Conservation (phyloP, 1,139 yeast species). For the Kazachstania sp. region DNA sequence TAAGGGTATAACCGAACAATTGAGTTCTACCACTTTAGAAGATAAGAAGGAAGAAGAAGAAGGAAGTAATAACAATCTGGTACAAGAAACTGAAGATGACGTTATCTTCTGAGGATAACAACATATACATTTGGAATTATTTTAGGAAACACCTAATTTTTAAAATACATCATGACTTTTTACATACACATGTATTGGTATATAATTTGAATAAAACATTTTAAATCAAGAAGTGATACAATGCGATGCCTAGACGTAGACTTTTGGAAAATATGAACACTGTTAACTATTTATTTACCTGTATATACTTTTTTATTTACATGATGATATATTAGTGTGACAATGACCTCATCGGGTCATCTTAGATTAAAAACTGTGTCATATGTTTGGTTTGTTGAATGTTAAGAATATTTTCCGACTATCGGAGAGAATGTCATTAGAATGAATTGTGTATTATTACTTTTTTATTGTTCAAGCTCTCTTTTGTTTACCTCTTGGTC, state of each 20-base stretch:
- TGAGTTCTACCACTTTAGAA: constrained; percentile 8
- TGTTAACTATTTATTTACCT: neutral
- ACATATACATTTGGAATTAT: neutral
- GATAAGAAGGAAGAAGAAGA: constrained; percentile 10
- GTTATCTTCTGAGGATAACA: constrained; percentile 35
- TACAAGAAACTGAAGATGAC: constrained; percentile 41
- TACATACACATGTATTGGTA: neutral
- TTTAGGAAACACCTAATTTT: neutral
- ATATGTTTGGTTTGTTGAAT: too few species aligned
- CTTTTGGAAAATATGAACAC: neutral
- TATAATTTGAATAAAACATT: neutral
- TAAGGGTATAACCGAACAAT: constrained; percentile 14
- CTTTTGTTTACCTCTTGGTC: constrained; percentile 50
- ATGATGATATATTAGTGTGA: neutral
- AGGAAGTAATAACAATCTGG: constrained; percentile 27
- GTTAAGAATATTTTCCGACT: too few species aligned
- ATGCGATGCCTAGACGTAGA: too few species aligned
- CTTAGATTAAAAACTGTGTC: too few species aligned
- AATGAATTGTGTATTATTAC: too few species aligned
- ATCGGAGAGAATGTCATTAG: too few species aligned
- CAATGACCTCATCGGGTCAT: too few species aligned
- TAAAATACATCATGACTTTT: neutral
- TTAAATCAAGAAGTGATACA: too few species aligned
- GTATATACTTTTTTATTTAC: neutral
- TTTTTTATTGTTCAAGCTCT: neutral